Percentiles rank a stretch among this genome's conserved stretches.
These are phyloP conservation scores for Galeopsis tetrahit DNA, from an alignment of 257 asterid species.

Conservation along the genomic window DNA sequence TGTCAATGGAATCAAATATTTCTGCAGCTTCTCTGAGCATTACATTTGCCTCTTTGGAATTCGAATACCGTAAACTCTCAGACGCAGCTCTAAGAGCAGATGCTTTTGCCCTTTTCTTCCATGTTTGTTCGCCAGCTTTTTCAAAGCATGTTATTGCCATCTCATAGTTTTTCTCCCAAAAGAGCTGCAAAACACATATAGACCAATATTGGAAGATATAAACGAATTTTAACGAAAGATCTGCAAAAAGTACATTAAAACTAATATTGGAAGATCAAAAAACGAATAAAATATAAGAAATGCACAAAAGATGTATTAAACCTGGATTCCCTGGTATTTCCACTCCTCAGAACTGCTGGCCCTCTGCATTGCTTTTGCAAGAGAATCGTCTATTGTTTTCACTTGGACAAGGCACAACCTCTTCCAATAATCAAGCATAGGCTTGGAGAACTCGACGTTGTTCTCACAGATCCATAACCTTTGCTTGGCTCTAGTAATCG, in stretches of 20 bases:
- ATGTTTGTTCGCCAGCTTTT: constrained; percentile 58
- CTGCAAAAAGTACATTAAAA: neutral
- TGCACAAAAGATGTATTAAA: constrained; percentile 19
- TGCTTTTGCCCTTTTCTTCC: constrained; percentile 71
- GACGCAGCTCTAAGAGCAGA: constrained; percentile 57
- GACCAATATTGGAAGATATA: neutral
- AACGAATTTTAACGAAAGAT: neutral
- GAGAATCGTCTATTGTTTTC: constrained; percentile 53
- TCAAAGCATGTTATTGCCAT: constrained; percentile 78
- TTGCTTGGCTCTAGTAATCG: constrained; percentile 76
- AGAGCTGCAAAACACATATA: constrained; percentile 45
- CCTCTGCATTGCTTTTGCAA: constrained; percentile 62
- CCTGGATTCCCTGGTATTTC: constrained; percentile 70
- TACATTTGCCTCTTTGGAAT: constrained; percentile 40
- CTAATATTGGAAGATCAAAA: neutral
- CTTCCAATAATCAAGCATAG: constrained; percentile 70
- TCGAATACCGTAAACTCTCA: constrained; percentile 42
- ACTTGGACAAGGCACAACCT: constrained; percentile 58
- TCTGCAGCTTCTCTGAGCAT: constrained; percentile 74
- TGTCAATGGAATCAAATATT: constrained; percentile 57
- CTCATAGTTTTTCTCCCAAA: constrained; percentile 65
- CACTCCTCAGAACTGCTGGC: constrained; percentile 73
- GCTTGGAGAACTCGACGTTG: constrained; percentile 49
- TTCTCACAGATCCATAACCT: constrained; percentile 74
- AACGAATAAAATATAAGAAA: no score